Percentiles rank a stretch among this genome's conserved stretches.
phyloP scores from a whole-genome alignment of 257 asterid genomes.

The Solanum ahanhuiri region DNA sequence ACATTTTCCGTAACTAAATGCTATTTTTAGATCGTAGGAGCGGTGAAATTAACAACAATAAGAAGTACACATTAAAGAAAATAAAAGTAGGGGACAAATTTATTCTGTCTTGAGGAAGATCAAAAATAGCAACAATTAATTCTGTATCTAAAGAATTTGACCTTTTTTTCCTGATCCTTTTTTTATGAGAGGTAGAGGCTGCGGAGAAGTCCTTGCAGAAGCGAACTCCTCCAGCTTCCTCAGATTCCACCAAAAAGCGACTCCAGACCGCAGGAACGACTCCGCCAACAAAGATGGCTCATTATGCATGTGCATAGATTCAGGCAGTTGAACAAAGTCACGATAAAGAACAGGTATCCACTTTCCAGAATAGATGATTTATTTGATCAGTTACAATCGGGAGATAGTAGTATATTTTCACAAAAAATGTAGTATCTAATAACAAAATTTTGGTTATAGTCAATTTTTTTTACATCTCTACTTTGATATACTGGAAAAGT shows the following conservation, averaged over 20 bases:
- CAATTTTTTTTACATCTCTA: not conserved
- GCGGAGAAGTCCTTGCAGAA: not conserved
- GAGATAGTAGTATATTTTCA: not conserved
- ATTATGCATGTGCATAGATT: not conserved
- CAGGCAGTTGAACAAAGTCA: not conserved
- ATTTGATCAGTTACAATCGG: not conserved
- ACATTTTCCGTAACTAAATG: not conserved
- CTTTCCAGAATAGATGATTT: not conserved
- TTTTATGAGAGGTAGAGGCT: not conserved
- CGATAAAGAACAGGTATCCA: not conserved
- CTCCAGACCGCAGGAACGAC: not conserved
- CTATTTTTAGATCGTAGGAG: not conserved
- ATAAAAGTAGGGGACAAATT: not conserved
- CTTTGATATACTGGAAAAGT: not conserved
- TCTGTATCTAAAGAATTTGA: not conserved
- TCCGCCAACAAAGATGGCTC: not conserved
- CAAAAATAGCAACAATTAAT: not conserved
- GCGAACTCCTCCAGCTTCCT: not conserved
- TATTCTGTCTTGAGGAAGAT: not conserved
- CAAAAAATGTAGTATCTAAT: not conserved
- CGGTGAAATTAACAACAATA: not conserved
- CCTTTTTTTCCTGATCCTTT: not conserved
- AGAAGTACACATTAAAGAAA: not conserved
- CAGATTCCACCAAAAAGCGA: not conserved
- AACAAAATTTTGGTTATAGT: not conserved